phyloP scores from a whole-genome alignment of 306 rosid species.

The Ormosia emarginata region DNA sequence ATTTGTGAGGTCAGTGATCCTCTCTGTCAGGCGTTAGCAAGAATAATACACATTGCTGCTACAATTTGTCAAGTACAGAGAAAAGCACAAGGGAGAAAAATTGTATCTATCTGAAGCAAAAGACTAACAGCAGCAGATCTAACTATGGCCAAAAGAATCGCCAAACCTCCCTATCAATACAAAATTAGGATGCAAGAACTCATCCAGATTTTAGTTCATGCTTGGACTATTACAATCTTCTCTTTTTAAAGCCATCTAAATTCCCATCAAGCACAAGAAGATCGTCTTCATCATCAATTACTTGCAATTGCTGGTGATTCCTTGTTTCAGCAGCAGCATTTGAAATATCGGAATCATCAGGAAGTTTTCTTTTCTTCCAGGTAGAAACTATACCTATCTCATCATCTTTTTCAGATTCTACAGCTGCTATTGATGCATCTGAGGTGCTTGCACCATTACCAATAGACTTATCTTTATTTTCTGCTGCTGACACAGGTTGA shows the following conservation, averaged over 20 bases:
- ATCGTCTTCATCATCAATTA: slow-evolving; percentile 71
- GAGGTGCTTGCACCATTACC: slow-evolving; percentile 63
- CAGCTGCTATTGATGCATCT: slow-evolving; percentile 13
- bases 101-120: slow-evolving; percentile 37
- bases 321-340: slow-evolving; percentile 32
- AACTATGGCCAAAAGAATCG: slow-evolving; percentile 60
- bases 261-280: slow-evolving; percentile 60
- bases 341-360: slow-evolving; percentile 22
- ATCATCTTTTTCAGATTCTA: slow-evolving; percentile 39
- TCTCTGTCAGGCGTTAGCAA: slow-evolving; percentile 40
- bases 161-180: slow-evolving; percentile 62
- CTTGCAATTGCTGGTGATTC: slow-evolving; percentile 47
- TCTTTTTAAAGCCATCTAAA: slow-evolving; percentile 56
- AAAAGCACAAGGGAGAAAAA: background rate
- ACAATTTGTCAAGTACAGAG: slow-evolving; percentile 24
- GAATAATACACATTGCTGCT: slow-evolving; percentile 45
- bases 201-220: slow-evolving; percentile 25
- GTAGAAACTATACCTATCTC: slow-evolving; percentile 30
- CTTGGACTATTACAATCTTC: slow-evolving; percentile 45
- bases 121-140: slow-evolving; percentile 43
- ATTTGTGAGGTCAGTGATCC: slow-evolving; percentile 30
- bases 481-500: slow-evolving; percentile 50
- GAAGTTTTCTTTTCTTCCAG: slow-evolving; percentile 61
- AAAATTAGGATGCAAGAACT: slow-evolving; percentile 54
- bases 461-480: slow-evolving; percentile 44